These are phyloP conservation scores for Pseudogymnoascus sp. DNA, from an alignment of 2,329 filamentous ascomycete species.

Conservation along the genomic window DNA sequence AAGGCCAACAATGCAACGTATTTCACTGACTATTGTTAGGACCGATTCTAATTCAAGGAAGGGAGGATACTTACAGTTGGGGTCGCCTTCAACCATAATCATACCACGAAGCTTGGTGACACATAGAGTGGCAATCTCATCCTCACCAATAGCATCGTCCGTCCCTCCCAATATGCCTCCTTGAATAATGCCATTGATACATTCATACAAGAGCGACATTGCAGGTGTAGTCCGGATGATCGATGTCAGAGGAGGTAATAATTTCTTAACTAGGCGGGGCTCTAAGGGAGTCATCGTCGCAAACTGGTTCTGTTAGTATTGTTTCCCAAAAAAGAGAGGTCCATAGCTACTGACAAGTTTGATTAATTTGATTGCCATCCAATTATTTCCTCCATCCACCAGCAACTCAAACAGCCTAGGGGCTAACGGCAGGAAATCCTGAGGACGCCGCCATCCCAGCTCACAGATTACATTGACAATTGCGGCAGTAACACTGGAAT, in stretches of 20 bases:
- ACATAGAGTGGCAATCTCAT: constrained; percentile 87
- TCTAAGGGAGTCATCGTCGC: constrained; percentile 89
- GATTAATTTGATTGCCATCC: constrained; percentile 99
- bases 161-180: constrained; percentile 83
- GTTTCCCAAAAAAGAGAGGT: constrained; percentile 46
- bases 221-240: constrained; percentile 91
- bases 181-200: constrained; percentile 96
- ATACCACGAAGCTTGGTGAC: constrained; percentile 90
- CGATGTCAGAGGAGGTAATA: constrained; percentile 82
- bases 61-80: constrained; percentile 62
- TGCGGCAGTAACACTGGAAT: constrained; percentile 86
- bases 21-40: constrained; percentile 59
- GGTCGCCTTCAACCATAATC: constrained; percentile 87
- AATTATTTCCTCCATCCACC: constrained; percentile 90
- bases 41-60: constrained; percentile 16
- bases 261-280: constrained; percentile 81
- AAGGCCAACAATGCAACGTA: constrained; percentile 94
- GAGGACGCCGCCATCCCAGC: constrained; percentile 84
- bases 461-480: constrained; percentile 97
- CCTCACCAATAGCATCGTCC: constrained; percentile 71
- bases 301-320: constrained; percentile 61
- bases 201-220: constrained; percentile 98
- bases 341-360: constrained; percentile 61
- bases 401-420: constrained; percentile 87
- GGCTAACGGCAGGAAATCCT: constrained; percentile 87